phyloP scores from a whole-genome alignment of 2,329 filamentous ascomycete species.

The Elsinoe batatas region DNA sequence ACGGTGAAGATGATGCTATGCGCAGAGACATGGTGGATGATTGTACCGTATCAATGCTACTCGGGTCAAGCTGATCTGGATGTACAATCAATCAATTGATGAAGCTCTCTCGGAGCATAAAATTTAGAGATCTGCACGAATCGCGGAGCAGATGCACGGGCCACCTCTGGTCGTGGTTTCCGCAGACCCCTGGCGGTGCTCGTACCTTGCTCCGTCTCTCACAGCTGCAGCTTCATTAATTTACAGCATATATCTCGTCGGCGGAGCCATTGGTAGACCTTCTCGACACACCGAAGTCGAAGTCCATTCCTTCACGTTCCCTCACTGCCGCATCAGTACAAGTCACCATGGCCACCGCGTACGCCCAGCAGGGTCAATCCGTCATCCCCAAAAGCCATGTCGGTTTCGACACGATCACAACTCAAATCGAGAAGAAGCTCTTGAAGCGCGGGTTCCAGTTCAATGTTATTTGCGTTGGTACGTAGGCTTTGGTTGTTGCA shows the following conservation, averaged over 20 bases:
- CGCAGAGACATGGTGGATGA: not conserved
- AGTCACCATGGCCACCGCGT: slow-evolving; percentile 52
- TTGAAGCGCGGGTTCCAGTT: slow-evolving; percentile 99
- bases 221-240: not conserved
- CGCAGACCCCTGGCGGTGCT: not conserved
- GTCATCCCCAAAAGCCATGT: slow-evolving; percentile 94
- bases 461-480: slow-evolving; percentile 99
- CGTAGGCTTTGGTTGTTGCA: slow-evolving; percentile 33
- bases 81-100: not conserved
- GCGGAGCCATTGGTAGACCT: not conserved
- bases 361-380: slow-evolving; percentile 44
- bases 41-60: not conserved
- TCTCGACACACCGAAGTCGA: too few relatives aligned
- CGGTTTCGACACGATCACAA: slow-evolving; percentile 99
- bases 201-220: slow-evolving; percentile 4
- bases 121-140: slow-evolving; percentile 8
- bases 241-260: not conserved
- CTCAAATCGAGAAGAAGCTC: slow-evolving; percentile 98
- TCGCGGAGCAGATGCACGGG: not conserved
- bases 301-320: not conserved
- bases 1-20: not conserved
- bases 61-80: too few relatives aligned
- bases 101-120: not conserved
- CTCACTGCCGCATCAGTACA: not conserved
- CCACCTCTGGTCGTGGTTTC: not conserved